Conservation (phyloP, 1,284 basidiomycete genomes). For the Tilletia setariae region DNA sequence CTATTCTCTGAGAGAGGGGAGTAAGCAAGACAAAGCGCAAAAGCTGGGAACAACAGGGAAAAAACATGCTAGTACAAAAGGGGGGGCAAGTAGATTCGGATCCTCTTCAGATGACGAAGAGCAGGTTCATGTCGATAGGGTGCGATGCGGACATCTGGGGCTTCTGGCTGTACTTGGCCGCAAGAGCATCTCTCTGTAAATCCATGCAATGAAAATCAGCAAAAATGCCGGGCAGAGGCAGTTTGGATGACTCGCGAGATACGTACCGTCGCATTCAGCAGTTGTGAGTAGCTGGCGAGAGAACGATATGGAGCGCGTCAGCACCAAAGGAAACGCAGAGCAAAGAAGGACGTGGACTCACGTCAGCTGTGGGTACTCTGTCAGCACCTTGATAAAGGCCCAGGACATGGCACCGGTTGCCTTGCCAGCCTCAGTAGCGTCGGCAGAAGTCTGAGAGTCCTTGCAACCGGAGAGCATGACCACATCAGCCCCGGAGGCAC, state of each 20-base stretch:
- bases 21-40: background rate
- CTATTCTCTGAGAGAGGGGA: no score
- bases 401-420: constrained; percentile 66
- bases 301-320: no score
- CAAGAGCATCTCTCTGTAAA: constrained; percentile 33
- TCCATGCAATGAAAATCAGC: background rate
- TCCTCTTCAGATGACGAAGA: constrained; percentile 45
- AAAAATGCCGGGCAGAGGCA: background rate
- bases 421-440: constrained; percentile 73
- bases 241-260: background rate
- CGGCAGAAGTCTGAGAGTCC: constrained; percentile 87
- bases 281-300: constrained; percentile 35
- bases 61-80: no score
- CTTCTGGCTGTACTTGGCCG: constrained; percentile 52
- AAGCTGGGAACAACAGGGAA: background rate
- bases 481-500: constrained; percentile 75
- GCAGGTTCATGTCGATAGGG: constrained; percentile 51
- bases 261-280: constrained; percentile 41
- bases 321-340: background rate
- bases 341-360: background rate
- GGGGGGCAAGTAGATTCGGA: no score
- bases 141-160: constrained; percentile 57
- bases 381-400: constrained; percentile 56
- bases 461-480: constrained; percentile 68
- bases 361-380: constrained; percentile 57